Evolutionary conservation across 1,139 yeast genomes (phyloP), one percentile per base, ranked within the genome.

Genomic region (Suhomyces bribrorum): DNA sequence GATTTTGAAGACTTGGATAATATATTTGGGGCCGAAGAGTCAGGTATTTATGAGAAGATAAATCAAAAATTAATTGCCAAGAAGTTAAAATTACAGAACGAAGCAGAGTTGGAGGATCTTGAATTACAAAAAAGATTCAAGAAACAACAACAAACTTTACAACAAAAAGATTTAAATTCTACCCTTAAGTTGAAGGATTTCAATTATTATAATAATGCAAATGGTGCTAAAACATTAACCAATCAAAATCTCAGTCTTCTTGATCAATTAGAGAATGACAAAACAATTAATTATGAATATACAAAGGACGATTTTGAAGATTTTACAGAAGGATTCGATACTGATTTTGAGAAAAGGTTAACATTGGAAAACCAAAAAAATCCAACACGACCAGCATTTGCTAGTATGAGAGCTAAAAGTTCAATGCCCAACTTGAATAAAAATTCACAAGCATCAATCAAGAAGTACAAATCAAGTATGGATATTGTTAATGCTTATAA

Each of bases 1-100:
- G 75, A 65, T 28, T 67, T 70, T 45, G 74, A 68, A 36, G 72
- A 68, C 30, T 48, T 69, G 32, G 75, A 69, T 41, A 59, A 66
- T 34, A 59, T 67, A 7, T 68, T 69, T 46, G 73, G 71, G 6
- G 55, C 57, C 31, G 68, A 64, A 41, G 73, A 66, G 46, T 60
- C 65, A 26, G 71, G 71, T 4, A 61, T 66, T 9, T 66, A 67
- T 39, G 48, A 45, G 15, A 48, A 49, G 18, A 48, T 50, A 17
- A 50, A 45, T 33, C 50, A 48, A 26, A 43, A 44, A 23, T 35
- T 50, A n/a, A 31, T 50, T n/a, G 54, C 56, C 26, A 59, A 60
- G 26, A 59, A 59, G 42, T 48, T 50, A 15, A 58, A 62, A 34
- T 48, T 65, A 28, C 64, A 62, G 41, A 48, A 52, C 13, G 65